These are phyloP conservation scores for Nakazawaea ernobii DNA, from an alignment of 805 yeast genomes.

Conservation along the genomic window DNA sequence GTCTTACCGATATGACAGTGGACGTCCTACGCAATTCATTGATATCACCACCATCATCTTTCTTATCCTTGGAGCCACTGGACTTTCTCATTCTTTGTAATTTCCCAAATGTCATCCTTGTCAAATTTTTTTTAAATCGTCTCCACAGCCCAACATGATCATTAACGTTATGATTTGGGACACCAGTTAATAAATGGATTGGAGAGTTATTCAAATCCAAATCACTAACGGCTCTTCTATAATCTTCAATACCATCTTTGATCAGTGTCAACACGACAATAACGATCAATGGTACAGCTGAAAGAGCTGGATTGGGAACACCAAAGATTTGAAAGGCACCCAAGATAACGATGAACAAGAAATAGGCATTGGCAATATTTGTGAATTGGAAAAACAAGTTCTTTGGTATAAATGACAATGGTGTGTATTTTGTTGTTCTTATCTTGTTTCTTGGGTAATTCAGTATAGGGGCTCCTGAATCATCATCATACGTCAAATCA, in stretches of 20 bases:
- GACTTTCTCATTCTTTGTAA: background rate
- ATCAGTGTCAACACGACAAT: conserved; percentile 70
- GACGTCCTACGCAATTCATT: conserved; percentile 16
- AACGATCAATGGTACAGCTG: conserved; percentile 75
- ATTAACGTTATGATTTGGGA: conserved; percentile 55
- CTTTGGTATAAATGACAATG: conserved; percentile 82
- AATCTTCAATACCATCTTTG: conserved; percentile 79
- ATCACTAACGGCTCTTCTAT: conserved; percentile 66
- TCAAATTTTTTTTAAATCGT: conserved; percentile 47
- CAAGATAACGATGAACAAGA: conserved; percentile 69
- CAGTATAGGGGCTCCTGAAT: conserved; percentile 52
- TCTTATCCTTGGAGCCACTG: conserved; percentile 1
- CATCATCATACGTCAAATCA: conserved; percentile 34
- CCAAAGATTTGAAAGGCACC: conserved; percentile 79
- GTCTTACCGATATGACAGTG: conserved; percentile 16
- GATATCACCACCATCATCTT: conserved; percentile 13
- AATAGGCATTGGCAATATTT: conserved; percentile 87
- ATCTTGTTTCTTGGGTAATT: conserved; percentile 85
- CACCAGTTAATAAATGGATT: conserved; percentile 56
- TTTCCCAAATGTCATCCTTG: conserved; percentile 3
- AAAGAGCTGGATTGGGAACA: conserved; percentile 69
- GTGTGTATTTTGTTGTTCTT: conserved; percentile 93
- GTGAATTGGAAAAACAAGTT: conserved; percentile 74
- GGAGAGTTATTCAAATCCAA: conserved; percentile 70
- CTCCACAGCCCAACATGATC: conserved; percentile 68